Percentiles rank a stretch among this genome's conserved stretches.
These are phyloP conservation scores for Podosphaera leucotricha DNA, from an alignment of 2,329 filamentous ascomycete genomes.

Conservation along the genomic window DNA sequence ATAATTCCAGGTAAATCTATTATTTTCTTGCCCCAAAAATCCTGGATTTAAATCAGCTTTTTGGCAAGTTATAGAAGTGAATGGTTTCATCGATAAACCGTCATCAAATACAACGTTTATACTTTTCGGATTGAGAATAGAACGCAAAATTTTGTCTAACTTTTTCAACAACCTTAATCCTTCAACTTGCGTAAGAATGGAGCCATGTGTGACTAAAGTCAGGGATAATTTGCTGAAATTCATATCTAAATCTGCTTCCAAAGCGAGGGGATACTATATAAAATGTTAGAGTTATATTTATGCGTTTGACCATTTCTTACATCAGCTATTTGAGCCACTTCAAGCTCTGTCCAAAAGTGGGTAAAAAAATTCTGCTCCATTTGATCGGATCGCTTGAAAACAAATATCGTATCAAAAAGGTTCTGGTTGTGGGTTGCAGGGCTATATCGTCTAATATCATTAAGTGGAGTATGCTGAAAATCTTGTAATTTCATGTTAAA, in stretches of 20 bases:
- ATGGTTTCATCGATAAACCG: neutral
- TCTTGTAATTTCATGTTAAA: conserved; percentile 44
- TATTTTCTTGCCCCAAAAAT: neutral
- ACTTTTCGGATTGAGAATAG: conserved; percentile 5
- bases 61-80: neutral
- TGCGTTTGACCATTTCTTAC: conserved; percentile 10
- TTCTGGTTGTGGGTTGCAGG: conserved; percentile 21
- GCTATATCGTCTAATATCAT: conserved; percentile 63
- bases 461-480: conserved; percentile 58
- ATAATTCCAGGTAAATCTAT: conserved; percentile 26
- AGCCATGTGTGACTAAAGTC: conserved; percentile 33
- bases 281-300: conserved; percentile 5
- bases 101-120: conserved; percentile 3
- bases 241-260: conserved; percentile 39
- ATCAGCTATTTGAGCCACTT: conserved; percentile 21
- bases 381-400: conserved; percentile 38
- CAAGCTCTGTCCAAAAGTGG: conserved; percentile 29
- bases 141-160: conserved; percentile 17
- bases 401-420: conserved; percentile 35
- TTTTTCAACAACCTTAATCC: conserved; percentile 19
- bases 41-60: neutral
- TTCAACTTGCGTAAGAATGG: conserved; percentile 17
- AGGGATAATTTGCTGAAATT: conserved; percentile 25
- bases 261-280: conserved; percentile 33
- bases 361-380: conserved; percentile 8